A percentile compares a stretch with the other conserved stretches of the same genome.
These are phyloP conservation scores for Alternaria triticimaculans DNA, from an alignment of 2,329 filamentous ascomycete species.

Conservation along the genomic window DNA sequence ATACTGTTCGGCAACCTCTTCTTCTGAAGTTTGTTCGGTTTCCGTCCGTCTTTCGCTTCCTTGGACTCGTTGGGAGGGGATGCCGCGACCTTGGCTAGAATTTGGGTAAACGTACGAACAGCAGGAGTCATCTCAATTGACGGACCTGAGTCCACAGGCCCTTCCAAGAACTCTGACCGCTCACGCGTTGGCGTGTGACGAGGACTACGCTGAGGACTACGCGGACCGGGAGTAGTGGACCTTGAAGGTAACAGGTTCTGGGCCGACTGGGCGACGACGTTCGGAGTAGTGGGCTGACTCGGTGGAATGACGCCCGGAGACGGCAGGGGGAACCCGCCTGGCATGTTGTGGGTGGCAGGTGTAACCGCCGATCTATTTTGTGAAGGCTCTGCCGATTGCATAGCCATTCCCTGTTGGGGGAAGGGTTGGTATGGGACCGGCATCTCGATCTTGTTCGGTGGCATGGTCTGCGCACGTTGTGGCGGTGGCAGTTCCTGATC, in stretches of 20 bases:
- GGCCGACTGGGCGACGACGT: slow-evolving; percentile 22
- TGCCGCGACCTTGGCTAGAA: slow-evolving; percentile 38
- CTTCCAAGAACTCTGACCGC: slow-evolving; percentile 43
- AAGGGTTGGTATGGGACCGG: slow-evolving; percentile 24
- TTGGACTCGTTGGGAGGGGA: slow-evolving; percentile 67
- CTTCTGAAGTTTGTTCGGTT: slow-evolving; percentile 91
- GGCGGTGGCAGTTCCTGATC: slow-evolving; percentile 16
- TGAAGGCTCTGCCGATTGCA: slow-evolving; percentile 14
- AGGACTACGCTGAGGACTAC: slow-evolving; percentile 25
- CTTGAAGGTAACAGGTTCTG: slow-evolving; percentile 29
- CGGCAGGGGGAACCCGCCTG: slow-evolving; percentile 70
- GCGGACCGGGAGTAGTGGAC: slow-evolving; percentile 14
- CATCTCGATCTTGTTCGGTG: slow-evolving; percentile 34
- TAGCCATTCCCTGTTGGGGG: background rate
- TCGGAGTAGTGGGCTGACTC: slow-evolving; percentile 48
- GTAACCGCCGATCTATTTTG: slow-evolving; percentile 35
- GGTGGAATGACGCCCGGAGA: slow-evolving; percentile 51
- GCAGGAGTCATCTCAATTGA: slow-evolving; percentile 32
- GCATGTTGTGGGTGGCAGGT: slow-evolving; percentile 33
- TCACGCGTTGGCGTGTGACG: slow-evolving; percentile 40
- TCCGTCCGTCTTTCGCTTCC: slow-evolving; percentile 57
- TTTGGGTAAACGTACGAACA: slow-evolving; percentile 48
- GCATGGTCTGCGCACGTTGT: slow-evolving; percentile 28
- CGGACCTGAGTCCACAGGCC: slow-evolving; percentile 35
- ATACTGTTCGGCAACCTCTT: slow-evolving; percentile 74